Conservation (phyloP, 1,139 yeast genomes). For the Protomyces gravidus region DNA sequence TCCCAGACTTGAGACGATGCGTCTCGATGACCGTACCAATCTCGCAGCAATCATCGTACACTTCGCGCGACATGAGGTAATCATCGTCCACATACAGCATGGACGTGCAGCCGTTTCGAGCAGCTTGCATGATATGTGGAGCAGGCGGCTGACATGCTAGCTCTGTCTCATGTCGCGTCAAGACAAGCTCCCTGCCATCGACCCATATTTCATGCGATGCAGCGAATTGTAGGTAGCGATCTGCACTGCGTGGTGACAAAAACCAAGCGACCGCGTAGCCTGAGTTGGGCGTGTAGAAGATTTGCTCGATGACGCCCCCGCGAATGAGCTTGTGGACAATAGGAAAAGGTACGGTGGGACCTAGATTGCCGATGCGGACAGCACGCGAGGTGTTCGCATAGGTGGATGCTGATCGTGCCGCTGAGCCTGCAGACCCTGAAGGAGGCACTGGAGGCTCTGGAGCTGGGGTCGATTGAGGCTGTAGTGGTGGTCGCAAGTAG, state of each 20-base stretch:
- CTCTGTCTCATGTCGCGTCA: neutral
- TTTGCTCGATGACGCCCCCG: neutral
- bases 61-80: neutral
- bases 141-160: neutral
- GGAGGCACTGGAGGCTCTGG: no score
- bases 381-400: neutral
- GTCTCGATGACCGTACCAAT: neutral
- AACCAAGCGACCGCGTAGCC: neutral
- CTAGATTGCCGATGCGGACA: neutral
- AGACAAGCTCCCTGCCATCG: neutral
- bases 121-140: neutral
- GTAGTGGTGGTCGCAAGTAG: neutral
- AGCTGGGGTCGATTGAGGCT: neutral
- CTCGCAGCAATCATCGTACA: neutral
- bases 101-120: neutral
- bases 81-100: neutral
- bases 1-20: conserved; percentile 1
- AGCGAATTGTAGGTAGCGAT: neutral
- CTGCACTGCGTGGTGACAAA: neutral
- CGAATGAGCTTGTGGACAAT: neutral
- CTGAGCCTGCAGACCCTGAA: no score
- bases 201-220: neutral
- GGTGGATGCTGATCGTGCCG: no score
- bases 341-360: neutral
- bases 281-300: neutral